Conservation (phyloP, 1,139 yeast species). For the Debaryomyces nepalensis region DNA sequence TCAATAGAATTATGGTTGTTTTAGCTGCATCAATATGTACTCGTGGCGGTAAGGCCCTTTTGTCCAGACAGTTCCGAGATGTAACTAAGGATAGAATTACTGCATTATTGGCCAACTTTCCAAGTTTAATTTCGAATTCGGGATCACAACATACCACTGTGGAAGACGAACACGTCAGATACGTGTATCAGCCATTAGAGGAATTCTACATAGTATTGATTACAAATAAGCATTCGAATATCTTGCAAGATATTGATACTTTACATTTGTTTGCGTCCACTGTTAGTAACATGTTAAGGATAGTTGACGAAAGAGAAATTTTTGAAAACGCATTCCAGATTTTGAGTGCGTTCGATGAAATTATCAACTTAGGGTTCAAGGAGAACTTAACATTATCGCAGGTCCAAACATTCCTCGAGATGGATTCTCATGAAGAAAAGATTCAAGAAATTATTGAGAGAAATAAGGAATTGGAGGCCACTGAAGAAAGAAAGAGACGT, state of each 20-base stretch:
- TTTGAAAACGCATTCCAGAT: constrained; percentile 87
- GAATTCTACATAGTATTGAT: constrained; percentile 90
- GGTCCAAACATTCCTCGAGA: constrained; percentile 87
- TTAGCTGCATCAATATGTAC: constrained; percentile 96
- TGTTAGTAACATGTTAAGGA: constrained; percentile 73
- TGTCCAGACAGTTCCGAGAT: constrained; percentile 92
- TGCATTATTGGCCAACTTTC: constrained; percentile 84
- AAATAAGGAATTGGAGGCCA: constrained; percentile 95
- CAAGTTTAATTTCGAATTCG: constrained; percentile 71
- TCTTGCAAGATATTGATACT: constrained; percentile 92
- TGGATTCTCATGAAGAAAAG: constrained; percentile 99
- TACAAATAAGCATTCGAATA: constrained; percentile 90
- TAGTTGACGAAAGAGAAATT: constrained; percentile 82
- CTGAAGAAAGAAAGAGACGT: constrained; percentile 94
- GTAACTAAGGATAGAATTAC: constrained; percentile 85
- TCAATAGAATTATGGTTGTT: constrained; percentile 40
- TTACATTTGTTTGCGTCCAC: constrained; percentile 84
- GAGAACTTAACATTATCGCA: constrained; percentile 85
- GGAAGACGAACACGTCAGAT: constrained; percentile 91
- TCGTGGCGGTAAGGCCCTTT: constrained; percentile 90
- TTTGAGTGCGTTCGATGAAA: constrained; percentile 91
- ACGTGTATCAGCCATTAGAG: constrained; percentile 94
- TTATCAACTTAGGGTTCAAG: constrained; percentile 84
- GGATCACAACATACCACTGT: constrained; percentile 91
- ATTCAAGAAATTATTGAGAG: constrained; percentile 97